Percentiles rank a stretch among this genome's conserved stretches.
phyloP scores from a whole-genome alignment of 495 filamentous ascomycete species.

The Trichoderma parareesei region DNA sequence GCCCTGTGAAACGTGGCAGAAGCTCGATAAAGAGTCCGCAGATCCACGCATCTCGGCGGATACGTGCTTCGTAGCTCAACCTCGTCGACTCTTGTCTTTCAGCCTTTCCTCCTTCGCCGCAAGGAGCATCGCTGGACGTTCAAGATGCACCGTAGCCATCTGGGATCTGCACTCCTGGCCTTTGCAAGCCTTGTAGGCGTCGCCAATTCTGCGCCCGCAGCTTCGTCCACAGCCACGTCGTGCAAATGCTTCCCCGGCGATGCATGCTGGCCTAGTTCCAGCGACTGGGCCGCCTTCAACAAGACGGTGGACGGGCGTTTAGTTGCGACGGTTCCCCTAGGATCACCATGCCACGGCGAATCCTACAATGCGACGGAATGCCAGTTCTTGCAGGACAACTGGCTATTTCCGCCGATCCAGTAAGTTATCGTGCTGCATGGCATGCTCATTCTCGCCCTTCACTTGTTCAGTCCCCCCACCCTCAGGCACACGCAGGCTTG shows the following conservation, averaged over 20 bases:
- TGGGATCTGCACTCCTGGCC: not conserved
- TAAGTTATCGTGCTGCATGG: conserved; percentile 26
- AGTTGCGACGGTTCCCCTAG: conserved; percentile 29
- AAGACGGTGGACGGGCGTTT: conserved; percentile 32
- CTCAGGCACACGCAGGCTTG: not conserved
- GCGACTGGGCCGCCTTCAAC: conserved; percentile 30
- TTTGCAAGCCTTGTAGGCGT: not conserved
- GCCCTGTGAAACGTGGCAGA: not conserved
- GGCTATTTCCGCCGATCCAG: conserved; percentile 23
- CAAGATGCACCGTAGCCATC: not conserved
- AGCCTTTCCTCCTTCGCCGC: not conserved
- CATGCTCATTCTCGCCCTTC: too few species aligned
- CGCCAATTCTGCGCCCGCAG: not conserved
- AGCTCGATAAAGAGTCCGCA: not conserved
- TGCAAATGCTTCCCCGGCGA: conserved; percentile 38
- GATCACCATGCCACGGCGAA: conserved; percentile 31
- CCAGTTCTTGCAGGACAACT: conserved; percentile 23
- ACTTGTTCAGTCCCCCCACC: not conserved
- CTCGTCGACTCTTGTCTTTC: not conserved
- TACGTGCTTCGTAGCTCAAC: not conserved
- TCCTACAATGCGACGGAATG: conserved; percentile 33
- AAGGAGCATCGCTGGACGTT: too few species aligned
- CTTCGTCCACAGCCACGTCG: not conserved
- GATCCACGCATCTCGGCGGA: not conserved
- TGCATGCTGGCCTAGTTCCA: conserved; percentile 32